Base-by-base conservation (phyloP, 495 filamentous ascomycete species). In the Xylaria grammica region DNA sequence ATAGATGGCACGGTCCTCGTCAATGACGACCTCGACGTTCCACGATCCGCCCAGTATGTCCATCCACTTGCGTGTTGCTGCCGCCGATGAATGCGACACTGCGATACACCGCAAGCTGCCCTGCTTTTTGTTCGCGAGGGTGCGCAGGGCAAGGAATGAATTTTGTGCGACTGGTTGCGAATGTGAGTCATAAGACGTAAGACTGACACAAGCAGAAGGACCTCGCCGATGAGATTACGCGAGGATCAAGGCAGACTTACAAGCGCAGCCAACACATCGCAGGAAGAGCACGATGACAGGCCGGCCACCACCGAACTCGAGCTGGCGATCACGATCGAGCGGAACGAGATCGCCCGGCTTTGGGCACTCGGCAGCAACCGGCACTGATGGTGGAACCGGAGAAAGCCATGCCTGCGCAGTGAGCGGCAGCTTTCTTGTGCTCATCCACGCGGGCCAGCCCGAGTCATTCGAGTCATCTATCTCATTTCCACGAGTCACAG, bases 241-340 rank as follows among this genome's bases (percentile, higher is more conserved):
- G 51, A 48, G 63, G 44, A 17, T 29, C 32, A 26, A 30, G 55
- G 22, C n/a, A 42, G 32, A 65, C 72, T 50, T 71, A 78, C 81
- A 85, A 42, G 83, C 84, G 68, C 84, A 87, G 29, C 84, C 84
- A 32, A 84, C 84, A 63, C 84, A 85, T 26, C 85, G 73, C 15
- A 86, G 69, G 69, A 86, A 86, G 1, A 81, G 76, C 4, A 87
- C 71, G 10, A 86, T 67, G 2, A 74, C 72, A 10, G 78, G 78
- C 53, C 72, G 77, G 36, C 77, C 75, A 42, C 67, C 61, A 11
- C 74, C 71, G 27, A 76, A 64, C 3, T 72, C 69, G 27, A 85
- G 71, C 38, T 71, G 65, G 17, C 86, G 73, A 63, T 83, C 78
- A 46, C 74, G 68, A 42, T 78, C 76, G 4, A 75, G 69, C 20